These are phyloP conservation scores for Pezicula neosporulosa DNA, from an alignment of 2,329 filamentous ascomycete species.

Conservation along the genomic window DNA sequence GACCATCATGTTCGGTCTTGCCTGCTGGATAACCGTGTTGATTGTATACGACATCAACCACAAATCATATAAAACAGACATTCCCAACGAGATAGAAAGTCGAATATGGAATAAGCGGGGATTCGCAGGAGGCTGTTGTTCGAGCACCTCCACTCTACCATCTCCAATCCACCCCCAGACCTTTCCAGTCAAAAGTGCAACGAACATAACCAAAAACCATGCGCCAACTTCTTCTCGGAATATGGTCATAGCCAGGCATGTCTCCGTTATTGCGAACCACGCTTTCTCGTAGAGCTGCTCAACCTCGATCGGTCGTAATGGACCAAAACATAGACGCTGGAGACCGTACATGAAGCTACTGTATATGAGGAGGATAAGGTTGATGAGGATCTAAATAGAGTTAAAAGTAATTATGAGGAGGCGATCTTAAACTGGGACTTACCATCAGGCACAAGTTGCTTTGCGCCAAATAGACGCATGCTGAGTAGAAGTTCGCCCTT, in stretches of 20 bases:
- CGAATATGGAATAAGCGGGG: conserved; percentile 84
- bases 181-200: conserved; percentile 86
- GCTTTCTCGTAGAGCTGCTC: conserved; percentile 97
- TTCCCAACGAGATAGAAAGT: conserved; percentile 70
- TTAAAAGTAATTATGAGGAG: background rate
- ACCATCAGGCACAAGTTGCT: conserved; percentile 95
- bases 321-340: conserved; percentile 86
- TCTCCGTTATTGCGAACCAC: conserved; percentile 98
- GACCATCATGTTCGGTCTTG: conserved; percentile 98
- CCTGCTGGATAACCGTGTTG: conserved; percentile 78
- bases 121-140: conserved; percentile 91
- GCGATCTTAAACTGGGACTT: conserved; percentile 25
- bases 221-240: conserved; percentile 93
- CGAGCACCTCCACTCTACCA: conserved; percentile 86
- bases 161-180: conserved; percentile 99
- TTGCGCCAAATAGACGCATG: conserved; percentile 93
- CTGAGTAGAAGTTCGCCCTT: conserved; percentile 96
- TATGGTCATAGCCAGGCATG: conserved; percentile 95
- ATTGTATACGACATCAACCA: conserved; percentile 80
- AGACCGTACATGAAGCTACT: conserved; percentile 80
- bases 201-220: conserved; percentile 96
- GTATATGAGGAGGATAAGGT: conserved; percentile 80
- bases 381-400: conserved; percentile 74
- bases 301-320: conserved; percentile 86
- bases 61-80: conserved; percentile 77